Percentiles rank a stretch among this genome's conserved stretches.
phyloP scores from a whole-genome alignment of 2,329 filamentous ascomycete genomes.

The Metarhizium robertsii region DNA sequence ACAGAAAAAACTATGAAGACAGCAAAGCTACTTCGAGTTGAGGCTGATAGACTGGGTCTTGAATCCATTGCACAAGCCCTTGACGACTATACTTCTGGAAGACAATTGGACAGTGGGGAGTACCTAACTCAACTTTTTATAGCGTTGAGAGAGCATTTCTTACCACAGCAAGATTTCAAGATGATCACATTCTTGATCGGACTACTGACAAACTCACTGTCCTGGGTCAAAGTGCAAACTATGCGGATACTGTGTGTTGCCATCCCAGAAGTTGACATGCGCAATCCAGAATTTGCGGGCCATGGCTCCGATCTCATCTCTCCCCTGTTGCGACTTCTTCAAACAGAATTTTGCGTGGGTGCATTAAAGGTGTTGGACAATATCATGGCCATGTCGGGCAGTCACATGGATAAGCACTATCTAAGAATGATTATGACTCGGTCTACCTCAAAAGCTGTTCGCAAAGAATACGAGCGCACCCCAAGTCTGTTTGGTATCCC shows the following conservation, averaged over 20 bases:
- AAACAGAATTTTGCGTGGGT: slow-evolving; percentile 89
- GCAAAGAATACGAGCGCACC: slow-evolving; percentile 90
- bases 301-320: slow-evolving; percentile 95
- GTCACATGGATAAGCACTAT: slow-evolving; percentile 88
- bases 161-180: slow-evolving; percentile 73
- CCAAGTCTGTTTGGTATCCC: slow-evolving; percentile 95
- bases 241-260: slow-evolving; percentile 83
- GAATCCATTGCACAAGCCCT: slow-evolving; percentile 59
- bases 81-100: slow-evolving; percentile 57
- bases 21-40: slow-evolving; percentile 59
- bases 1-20: slow-evolving; percentile 49
- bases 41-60: slow-evolving; percentile 65
- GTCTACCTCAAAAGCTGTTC: slow-evolving; percentile 71
- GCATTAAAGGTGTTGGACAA: slow-evolving; percentile 87
- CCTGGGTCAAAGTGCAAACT: slow-evolving; percentile 87
- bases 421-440: slow-evolving; percentile 97
- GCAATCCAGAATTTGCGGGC: slow-evolving; percentile 76
- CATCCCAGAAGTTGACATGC: slow-evolving; percentile 88
- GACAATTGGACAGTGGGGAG: slow-evolving; percentile 60
- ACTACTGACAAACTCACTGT: slow-evolving; percentile 75
- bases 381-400: slow-evolving; percentile 88
- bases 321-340: slow-evolving; percentile 76
- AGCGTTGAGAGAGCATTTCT: slow-evolving; percentile 67
- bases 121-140: slow-evolving; percentile 67
- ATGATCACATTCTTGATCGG: slow-evolving; percentile 87